phyloP scores from a whole-genome alignment of 768 basidiomycete genomes.

The Termitomyces titanicus region DNA sequence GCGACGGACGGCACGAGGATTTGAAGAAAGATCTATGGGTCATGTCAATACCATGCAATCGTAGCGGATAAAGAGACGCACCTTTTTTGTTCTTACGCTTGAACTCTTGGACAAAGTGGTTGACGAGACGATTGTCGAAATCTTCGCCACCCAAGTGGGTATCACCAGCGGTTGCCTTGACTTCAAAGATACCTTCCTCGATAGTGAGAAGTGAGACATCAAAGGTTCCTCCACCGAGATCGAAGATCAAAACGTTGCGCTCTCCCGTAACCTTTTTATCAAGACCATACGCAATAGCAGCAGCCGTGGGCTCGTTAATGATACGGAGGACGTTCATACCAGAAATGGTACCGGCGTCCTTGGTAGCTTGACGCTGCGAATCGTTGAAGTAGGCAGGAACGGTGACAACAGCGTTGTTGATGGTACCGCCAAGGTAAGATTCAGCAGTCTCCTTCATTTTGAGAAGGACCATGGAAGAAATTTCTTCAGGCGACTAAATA shows the following conservation, averaged over 20 bases:
- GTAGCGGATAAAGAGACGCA: constrained; percentile 23
- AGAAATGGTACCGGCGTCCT: constrained; percentile 93
- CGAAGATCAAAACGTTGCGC: constrained; percentile 96
- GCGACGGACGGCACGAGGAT: constrained; percentile 94
- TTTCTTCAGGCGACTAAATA: constrained; percentile 86
- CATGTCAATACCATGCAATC: background rate
- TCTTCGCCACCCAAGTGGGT: constrained; percentile 98
- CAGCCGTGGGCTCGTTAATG: constrained; percentile 98
- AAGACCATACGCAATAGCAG: constrained; percentile 97
- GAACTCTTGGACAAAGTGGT: constrained; percentile 95
- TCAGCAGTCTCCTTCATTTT: constrained; percentile 99
- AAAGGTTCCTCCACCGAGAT: constrained; percentile 97
- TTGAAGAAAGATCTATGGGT: constrained; percentile 71
- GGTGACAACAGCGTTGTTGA: constrained; percentile 92
- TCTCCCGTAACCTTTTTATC: constrained; percentile 91
- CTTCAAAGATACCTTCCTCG: constrained; percentile 97
- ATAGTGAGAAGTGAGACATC: constrained; percentile 96
- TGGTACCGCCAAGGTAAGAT: constrained; percentile 83
- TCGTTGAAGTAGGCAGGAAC: constrained; percentile 99
- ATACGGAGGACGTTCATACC: constrained; percentile 97
- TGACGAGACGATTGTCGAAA: constrained; percentile 97
- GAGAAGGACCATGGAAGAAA: constrained; percentile 94
- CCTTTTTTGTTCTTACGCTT: constrained; percentile 98
- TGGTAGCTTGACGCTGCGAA: constrained; percentile 97
- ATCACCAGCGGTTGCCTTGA: constrained; percentile 97